Evolutionary conservation across 345 rosid genomes (phyloP).

Genomic region (Salix dunnii): DNA sequence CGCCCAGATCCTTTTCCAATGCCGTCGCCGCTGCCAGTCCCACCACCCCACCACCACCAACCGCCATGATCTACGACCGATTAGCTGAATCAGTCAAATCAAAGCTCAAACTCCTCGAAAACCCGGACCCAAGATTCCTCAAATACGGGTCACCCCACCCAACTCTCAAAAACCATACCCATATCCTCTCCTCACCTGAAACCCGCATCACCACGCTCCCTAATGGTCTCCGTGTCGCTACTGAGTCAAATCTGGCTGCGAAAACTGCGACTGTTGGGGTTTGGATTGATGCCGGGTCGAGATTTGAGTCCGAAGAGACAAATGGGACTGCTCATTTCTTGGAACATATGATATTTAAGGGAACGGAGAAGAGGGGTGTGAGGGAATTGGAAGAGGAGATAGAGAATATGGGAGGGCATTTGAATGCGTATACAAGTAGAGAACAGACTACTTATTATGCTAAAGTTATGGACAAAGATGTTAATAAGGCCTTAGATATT

Average conservation of each 20-base stretch:
- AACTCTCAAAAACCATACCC: constrained; percentile 52
- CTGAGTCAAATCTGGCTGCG: constrained; percentile 73
- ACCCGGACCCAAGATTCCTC: constrained; percentile 85
- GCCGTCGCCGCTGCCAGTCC: constrained; percentile 31
- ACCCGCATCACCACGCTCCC: constrained; percentile 86
- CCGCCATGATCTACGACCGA: constrained; percentile 75
- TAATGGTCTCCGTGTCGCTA: constrained; percentile 85
- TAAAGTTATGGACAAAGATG: constrained; percentile 76
- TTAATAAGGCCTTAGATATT: constrained; percentile 62
- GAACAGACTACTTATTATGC: constrained; percentile 96
- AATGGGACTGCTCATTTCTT: constrained; percentile 94
- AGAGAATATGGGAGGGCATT: constrained; percentile 94
- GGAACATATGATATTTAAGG: constrained; percentile 98
- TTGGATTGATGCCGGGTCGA: constrained; percentile 96
- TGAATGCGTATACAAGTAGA: constrained; percentile 91
- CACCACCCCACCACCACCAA: constrained; percentile 54
- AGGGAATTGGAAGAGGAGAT: constrained; percentile 79
- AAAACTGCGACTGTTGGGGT: constrained; percentile 91
- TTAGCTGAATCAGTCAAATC: constrained; percentile 57
- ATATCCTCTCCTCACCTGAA: constrained; percentile 81
- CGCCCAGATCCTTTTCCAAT: constrained; percentile 43
- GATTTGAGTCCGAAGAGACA: constrained; percentile 80
- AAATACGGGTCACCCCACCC: constrained; percentile 89
- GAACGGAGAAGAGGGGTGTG: constrained; percentile 65
- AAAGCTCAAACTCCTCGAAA: constrained; percentile 64